phyloP scores from a whole-genome alignment of 768 basidiomycete genomes.

The Collybia mongolica region DNA sequence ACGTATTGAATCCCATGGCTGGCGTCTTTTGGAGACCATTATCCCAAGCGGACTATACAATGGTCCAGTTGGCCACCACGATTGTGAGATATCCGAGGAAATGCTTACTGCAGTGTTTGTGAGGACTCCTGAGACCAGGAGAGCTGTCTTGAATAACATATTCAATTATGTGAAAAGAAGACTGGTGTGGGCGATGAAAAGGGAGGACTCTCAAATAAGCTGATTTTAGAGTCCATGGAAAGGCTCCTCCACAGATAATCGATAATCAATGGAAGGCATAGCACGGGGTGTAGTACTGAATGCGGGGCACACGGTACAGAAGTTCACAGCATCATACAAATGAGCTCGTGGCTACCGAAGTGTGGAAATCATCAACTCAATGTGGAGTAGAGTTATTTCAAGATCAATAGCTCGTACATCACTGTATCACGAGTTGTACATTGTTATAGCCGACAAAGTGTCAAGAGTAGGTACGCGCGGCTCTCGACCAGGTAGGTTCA shows the following conservation, averaged over 20 bases:
- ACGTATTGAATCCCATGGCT: slow-evolving; percentile 26
- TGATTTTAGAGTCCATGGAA: not conserved
- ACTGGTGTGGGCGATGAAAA: not conserved
- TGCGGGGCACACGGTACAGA: too few relatives aligned
- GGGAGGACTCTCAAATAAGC: slow-evolving; percentile 7
- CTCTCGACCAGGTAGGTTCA: too few relatives aligned
- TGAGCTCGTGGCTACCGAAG: too few relatives aligned
- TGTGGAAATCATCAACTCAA: too few relatives aligned
- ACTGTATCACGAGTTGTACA: too few relatives aligned
- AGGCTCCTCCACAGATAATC: slow-evolving; percentile 4
- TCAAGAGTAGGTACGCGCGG: too few relatives aligned
- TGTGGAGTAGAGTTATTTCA: too few relatives aligned
- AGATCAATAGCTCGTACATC: too few relatives aligned
- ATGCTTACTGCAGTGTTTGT: not conserved
- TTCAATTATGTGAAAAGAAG: not conserved
- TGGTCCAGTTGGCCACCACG: too few relatives aligned
- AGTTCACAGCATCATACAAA: too few relatives aligned
- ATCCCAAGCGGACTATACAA: slow-evolving; percentile 15
- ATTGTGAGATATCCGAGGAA: not conserved
- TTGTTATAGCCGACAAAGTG: too few relatives aligned
- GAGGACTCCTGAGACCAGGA: not conserved
- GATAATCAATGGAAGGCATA: slow-evolving; percentile 5
- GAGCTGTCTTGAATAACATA: not conserved
- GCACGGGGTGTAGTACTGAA: too few relatives aligned
- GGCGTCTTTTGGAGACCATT: slow-evolving; percentile 20